phyloP scores from a whole-genome alignment of 2,329 filamentous ascomycete genomes.

The Calonectria hawksworthii region DNA sequence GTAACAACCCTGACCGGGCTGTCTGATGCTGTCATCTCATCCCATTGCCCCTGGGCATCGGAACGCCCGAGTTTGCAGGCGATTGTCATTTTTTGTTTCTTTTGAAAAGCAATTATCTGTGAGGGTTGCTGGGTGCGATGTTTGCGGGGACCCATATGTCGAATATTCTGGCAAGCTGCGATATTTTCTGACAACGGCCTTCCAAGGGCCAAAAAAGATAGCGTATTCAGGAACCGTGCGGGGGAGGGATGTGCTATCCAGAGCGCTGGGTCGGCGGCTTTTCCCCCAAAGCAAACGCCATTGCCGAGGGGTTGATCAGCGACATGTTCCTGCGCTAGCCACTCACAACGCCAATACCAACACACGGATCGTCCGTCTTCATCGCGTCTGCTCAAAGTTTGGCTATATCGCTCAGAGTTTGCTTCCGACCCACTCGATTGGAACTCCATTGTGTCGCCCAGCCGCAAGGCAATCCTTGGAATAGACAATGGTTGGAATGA shows the following conservation, averaged over 20 bases:
- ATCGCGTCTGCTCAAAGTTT: background rate
- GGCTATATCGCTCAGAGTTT: background rate
- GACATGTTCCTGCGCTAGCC: slow-evolving; percentile 22
- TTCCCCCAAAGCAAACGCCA: slow-evolving; percentile 26
- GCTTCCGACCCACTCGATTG: background rate
- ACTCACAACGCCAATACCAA: slow-evolving; percentile 5
- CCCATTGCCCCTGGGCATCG: slow-evolving; percentile 11
- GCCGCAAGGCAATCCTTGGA: slow-evolving; percentile 14
- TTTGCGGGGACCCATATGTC: background rate
- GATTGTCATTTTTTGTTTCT: background rate
- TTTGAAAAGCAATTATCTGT: slow-evolving; percentile 1
- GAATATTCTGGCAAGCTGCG: background rate
- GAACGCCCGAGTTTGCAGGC: background rate
- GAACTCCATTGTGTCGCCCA: background rate
- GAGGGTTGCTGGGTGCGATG: background rate
- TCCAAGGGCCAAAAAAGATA: slow-evolving; percentile 1
- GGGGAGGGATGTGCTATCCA: slow-evolving; percentile 21
- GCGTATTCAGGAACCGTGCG: slow-evolving; percentile 6
- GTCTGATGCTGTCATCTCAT: slow-evolving; percentile 23
- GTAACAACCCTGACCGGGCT: slow-evolving; percentile 13
- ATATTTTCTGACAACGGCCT: background rate
- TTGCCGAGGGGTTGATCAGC: slow-evolving; percentile 25
- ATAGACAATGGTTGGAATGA: slow-evolving; percentile 17
- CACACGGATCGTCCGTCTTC: slow-evolving; percentile 21
- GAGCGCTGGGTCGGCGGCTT: slow-evolving; percentile 15